Base-by-base conservation (phyloP, 2,329 filamentous ascomycete genomes). In the Lachnellula suecica region DNA sequence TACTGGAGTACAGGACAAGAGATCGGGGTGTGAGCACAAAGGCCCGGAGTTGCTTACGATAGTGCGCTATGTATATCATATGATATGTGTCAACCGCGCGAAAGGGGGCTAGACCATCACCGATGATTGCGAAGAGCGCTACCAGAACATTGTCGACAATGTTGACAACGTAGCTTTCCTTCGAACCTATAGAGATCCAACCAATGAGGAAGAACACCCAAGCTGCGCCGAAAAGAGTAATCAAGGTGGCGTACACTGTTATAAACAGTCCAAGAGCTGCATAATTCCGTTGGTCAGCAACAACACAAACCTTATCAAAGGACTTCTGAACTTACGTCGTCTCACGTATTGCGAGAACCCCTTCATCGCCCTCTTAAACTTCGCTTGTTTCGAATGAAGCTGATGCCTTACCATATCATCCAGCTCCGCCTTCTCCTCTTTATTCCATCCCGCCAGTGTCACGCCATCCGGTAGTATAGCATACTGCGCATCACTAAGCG, bases 121-220 rank as follows among this genome's bases (percentile, higher is more conserved):
- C 85, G 63, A 89, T 83, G 53, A 89, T 71, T 47, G 81, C 84
- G 58, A 89, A 89, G 3, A 89, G 75, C 9, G 83, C 85, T 4
- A 89, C 85, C 4, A 89, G 74, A 13, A 87, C 76, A 59, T 85
- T 83, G 68, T 89, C 85, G 56, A 89, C 87, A 42, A 88, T 71
- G 55, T 88, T 83, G 63, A 88, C 81, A 34, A 80, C 70, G 55
- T 88, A 92, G 4, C 82, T 72, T 66, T 92, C 86, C 62, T 78
- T 77, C 29, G 83, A 81, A 19, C 88, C 89, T 15, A 92, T 84
- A 56, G 91, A 91, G 65, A 94, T 90, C 90, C 90, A 95, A 74
- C 86, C 88, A 67, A 95, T 95, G 51, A 95, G 76, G 72, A 93
- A 93, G 25, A 95, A 78, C 1, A 95, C 90, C 90, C 90, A 95